These are phyloP conservation scores for Dactylonectria macrodidyma DNA, from an alignment of 2,329 filamentous ascomycete species.

Conservation along the genomic window DNA sequence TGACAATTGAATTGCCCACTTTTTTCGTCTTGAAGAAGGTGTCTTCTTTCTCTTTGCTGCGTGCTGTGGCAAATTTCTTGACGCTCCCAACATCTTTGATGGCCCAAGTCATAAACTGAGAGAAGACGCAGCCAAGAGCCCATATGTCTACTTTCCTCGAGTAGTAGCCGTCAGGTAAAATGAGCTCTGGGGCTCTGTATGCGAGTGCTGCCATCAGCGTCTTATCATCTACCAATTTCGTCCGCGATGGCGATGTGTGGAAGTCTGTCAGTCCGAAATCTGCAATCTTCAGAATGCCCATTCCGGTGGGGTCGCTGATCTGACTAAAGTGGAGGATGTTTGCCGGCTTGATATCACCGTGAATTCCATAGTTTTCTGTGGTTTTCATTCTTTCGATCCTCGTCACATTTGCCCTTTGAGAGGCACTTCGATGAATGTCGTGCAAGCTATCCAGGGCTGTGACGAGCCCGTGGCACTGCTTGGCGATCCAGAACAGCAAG, in stretches of 20 bases:
- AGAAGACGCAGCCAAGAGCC: slow-evolving; percentile 33
- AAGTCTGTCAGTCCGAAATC: slow-evolving; percentile 28
- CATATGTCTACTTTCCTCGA: slow-evolving; percentile 30
- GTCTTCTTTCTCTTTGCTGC: background rate
- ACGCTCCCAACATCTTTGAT: slow-evolving; percentile 20
- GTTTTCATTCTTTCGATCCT: slow-evolving; percentile 11
- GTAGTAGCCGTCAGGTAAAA: background rate
- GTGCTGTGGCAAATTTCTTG: background rate
- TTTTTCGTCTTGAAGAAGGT: slow-evolving; percentile 11
- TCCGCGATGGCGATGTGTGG: slow-evolving; percentile 7
- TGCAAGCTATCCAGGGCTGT: slow-evolving; percentile 9
- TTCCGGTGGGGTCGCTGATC: background rate
- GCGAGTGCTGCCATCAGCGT: background rate
- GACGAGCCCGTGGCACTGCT: slow-evolving; percentile 8
- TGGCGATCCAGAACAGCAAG: slow-evolving; percentile 16
- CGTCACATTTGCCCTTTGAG: background rate
- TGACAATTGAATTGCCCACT: background rate
- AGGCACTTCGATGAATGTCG: background rate
- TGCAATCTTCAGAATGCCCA: slow-evolving; percentile 25
- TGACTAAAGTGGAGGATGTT: slow-evolving; percentile 37
- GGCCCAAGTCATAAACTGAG: slow-evolving; percentile 29
- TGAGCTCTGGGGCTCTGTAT: slow-evolving; percentile 22
- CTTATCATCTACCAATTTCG: background rate
- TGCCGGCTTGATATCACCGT: slow-evolving; percentile 36
- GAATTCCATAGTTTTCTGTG: slow-evolving; percentile 22